A percentile compares a stretch with the other conserved stretches of the same genome.
phyloP scores from a whole-genome alignment of 768 basidiomycete genomes.

The Lactarius tabidus region DNA sequence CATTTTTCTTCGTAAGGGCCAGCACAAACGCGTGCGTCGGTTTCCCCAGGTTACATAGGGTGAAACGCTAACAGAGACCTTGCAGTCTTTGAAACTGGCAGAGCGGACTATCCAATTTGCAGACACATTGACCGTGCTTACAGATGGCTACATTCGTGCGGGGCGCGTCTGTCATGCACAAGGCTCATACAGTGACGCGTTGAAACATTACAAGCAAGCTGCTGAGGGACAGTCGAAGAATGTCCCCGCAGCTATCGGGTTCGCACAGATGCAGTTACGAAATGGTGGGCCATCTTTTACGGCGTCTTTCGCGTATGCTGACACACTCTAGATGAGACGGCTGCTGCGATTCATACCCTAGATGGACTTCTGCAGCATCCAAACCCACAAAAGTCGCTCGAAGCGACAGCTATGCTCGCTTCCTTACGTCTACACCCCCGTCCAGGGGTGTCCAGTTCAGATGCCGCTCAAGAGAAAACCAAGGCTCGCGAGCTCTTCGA shows the following conservation, averaged over 20 bases:
- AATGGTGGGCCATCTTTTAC: slow-evolving; percentile 50
- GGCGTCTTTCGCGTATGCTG: neutral
- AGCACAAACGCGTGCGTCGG: slow-evolving; percentile 51
- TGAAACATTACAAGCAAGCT: slow-evolving; percentile 64
- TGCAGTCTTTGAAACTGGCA: slow-evolving; percentile 83
- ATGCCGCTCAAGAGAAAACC: slow-evolving; percentile 63
- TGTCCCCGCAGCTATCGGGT: slow-evolving; percentile 74
- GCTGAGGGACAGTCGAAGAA: slow-evolving; percentile 69
- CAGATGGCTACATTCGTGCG: slow-evolving; percentile 82
- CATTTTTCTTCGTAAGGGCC: slow-evolving; percentile 69
- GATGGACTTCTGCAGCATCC: slow-evolving; percentile 71
- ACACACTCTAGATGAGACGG: slow-evolving; percentile 58
- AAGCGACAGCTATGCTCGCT: slow-evolving; percentile 86
- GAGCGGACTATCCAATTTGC: slow-evolving; percentile 94
- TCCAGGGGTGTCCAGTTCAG: slow-evolving; percentile 71
- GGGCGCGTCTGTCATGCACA: slow-evolving; percentile 78
- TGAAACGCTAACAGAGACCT: slow-evolving; percentile 1
- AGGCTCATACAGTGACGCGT: slow-evolving; percentile 59
- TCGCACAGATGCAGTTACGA: slow-evolving; percentile 83
- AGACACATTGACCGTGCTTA: slow-evolving; percentile 78
- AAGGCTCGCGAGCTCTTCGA: slow-evolving; percentile 83
- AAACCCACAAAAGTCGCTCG: slow-evolving; percentile 61
- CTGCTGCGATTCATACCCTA: slow-evolving; percentile 81
- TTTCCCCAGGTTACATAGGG: neutral
- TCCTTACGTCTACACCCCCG: slow-evolving; percentile 81